Conservation (phyloP, 495 filamentous ascomycete species). For the Margaritispora aquatica region DNA sequence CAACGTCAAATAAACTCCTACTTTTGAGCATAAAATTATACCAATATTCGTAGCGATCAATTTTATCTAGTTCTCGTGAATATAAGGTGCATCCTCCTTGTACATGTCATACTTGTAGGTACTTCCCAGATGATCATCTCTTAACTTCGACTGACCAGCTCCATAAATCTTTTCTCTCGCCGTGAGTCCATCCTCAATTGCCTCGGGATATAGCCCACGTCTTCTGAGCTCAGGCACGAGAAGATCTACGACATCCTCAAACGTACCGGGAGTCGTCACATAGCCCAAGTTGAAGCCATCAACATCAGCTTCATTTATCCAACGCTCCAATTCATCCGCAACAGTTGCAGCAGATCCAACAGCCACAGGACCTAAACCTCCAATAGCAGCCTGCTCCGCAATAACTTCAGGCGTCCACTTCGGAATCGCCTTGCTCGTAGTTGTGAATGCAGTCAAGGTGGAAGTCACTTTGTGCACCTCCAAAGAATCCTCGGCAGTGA, state of each 20-base stretch:
- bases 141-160: constrained; percentile 44
- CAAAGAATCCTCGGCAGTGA: constrained; percentile 42
- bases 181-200: constrained; percentile 39
- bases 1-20: too few relatives aligned
- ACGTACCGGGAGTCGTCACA: constrained; percentile 41
- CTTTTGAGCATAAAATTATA: too few relatives aligned
- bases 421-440: constrained; percentile 42
- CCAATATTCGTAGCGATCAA: too few relatives aligned
- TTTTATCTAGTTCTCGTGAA: too few relatives aligned
- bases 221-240: constrained; percentile 51
- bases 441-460: constrained; percentile 44
- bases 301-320: constrained; percentile 56
- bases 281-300: constrained; percentile 53
- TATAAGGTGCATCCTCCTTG: constrained; percentile 39
- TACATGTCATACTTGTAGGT: constrained; percentile 54
- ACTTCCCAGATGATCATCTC: constrained; percentile 48
- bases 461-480: constrained; percentile 48
- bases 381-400: constrained; percentile 51
- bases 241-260: constrained; percentile 54
- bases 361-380: constrained; percentile 46
- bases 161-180: constrained; percentile 57
- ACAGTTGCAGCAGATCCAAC: constrained; percentile 52
- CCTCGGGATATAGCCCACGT: constrained; percentile 41
- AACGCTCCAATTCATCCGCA: constrained; percentile 54
- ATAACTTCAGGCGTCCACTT: constrained; percentile 55